Evolutionary conservation across 768 basidiomycete species (phyloP).

Genomic region (Russula earlei): DNA sequence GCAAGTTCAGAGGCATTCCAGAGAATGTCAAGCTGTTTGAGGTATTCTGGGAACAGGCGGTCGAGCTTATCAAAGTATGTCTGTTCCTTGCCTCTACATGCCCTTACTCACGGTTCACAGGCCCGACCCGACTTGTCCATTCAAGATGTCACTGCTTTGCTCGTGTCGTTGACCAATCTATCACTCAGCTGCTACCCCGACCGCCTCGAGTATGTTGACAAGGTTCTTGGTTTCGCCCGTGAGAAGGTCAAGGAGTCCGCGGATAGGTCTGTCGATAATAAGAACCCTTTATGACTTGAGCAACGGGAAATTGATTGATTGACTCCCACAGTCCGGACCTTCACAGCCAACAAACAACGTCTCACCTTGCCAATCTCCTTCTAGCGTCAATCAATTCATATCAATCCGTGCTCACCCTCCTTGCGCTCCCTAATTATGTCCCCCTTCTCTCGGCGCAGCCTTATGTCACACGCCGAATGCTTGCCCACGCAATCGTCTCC

Average conservation of each 20-base stretch:
- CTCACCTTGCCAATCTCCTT: conserved; percentile 85
- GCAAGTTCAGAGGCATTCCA: conserved; percentile 91
- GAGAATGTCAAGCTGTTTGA: conserved; percentile 94
- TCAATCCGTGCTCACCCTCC: conserved; percentile 91
- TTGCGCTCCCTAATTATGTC: conserved; percentile 86
- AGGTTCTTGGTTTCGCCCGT: conserved; percentile 83
- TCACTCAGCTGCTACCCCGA: conserved; percentile 97
- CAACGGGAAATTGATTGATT: conserved; percentile 6
- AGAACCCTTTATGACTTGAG: not conserved
- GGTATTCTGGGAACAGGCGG: conserved; percentile 98
- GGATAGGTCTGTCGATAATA: conserved; percentile 49
- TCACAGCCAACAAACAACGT: conserved; percentile 76
- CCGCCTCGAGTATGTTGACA: conserved; percentile 92
- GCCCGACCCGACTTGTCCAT: conserved; percentile 95
- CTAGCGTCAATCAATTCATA: conserved; percentile 95
- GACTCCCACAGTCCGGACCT: conserved; percentile 61
- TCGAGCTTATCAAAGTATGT: conserved; percentile 87
- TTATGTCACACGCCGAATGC: conserved; percentile 81
- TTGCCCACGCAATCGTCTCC: conserved; percentile 91
- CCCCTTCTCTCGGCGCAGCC: conserved; percentile 79
- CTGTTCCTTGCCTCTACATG: not conserved
- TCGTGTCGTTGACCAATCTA: conserved; percentile 91
- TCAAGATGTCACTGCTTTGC: conserved; percentile 92
- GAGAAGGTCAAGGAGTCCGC: conserved; percentile 77
- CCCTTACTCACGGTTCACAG: conserved; percentile 31